A percentile compares a stretch with the other conserved stretches of the same genome.
phyloP scores from a whole-genome alignment of 2,329 filamentous ascomycete species.

The Talaromyces sp. region DNA sequence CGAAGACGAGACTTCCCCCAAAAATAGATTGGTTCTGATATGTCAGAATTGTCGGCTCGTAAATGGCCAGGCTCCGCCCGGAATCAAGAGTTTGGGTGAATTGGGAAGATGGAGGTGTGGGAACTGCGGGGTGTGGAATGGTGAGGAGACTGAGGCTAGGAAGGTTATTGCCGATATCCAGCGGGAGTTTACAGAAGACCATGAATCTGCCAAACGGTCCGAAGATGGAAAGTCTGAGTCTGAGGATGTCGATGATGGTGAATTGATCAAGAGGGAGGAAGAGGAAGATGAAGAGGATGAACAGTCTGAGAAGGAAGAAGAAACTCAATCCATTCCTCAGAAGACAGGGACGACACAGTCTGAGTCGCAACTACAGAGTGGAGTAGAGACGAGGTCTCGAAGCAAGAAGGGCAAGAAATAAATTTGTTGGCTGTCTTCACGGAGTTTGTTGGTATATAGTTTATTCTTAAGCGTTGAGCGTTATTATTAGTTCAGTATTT shows the following conservation, averaged over 20 bases:
- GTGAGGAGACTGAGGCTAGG: conserved; percentile 72
- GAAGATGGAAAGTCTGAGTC: neutral
- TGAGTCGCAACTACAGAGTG: neutral
- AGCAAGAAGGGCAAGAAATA: conserved; percentile 5
- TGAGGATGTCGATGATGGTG: neutral
- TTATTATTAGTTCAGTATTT: neutral
- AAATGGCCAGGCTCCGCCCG: conserved; percentile 93
- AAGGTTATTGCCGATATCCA: conserved; percentile 67
- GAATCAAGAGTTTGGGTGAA: conserved; percentile 72
- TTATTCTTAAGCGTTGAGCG: neutral
- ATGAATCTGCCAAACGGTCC: neutral
- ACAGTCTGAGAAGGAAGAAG: neutral
- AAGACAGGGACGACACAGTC: conserved; percentile 2
- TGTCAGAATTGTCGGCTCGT: conserved; percentile 80
- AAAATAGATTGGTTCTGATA: conserved; percentile 86
- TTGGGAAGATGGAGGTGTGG: conserved; percentile 86
- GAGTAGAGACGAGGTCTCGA: conserved; percentile 9
- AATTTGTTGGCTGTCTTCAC: neutral
- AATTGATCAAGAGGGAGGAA: neutral
- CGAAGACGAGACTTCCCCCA: conserved; percentile 88
- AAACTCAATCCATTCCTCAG: neutral
- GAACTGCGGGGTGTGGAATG: conserved; percentile 78
- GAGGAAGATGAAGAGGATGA: neutral
- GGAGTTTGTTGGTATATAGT: neutral
- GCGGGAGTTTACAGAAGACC: neutral